Conservation (phyloP, 305 asterid species). For the Fraxinus nigra region DNA sequence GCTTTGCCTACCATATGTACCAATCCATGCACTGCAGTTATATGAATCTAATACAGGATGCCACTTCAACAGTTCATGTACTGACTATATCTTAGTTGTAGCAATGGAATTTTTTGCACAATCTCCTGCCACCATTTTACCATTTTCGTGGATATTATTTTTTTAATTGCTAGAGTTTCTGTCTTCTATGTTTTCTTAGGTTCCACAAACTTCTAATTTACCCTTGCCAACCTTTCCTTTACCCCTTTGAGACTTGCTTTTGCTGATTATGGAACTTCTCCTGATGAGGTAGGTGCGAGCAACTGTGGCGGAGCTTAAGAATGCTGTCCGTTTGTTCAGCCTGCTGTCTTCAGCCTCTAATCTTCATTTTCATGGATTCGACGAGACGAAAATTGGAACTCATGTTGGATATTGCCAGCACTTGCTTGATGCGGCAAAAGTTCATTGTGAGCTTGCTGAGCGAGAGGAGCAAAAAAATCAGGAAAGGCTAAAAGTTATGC, state of each 20-base stretch:
- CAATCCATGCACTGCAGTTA: not conserved
- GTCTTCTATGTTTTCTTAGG: not conserved
- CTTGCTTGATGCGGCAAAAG: slow-evolving; percentile 92
- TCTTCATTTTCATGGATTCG: slow-evolving; percentile 91
- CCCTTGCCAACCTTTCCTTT: slow-evolving; percentile 8
- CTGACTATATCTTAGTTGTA: not conserved
- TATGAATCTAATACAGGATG: not conserved
- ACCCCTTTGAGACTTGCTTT: not conserved
- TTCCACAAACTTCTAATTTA: not conserved
- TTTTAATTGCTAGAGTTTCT: not conserved
- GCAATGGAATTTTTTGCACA: not conserved
- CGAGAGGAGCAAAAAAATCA: slow-evolving; percentile 80
- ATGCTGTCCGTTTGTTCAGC: slow-evolving; percentile 96
- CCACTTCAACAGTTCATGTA: not conserved
- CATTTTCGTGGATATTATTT: not conserved
- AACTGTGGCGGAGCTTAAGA: slow-evolving; percentile 93
- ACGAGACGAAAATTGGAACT: slow-evolving; percentile 95
- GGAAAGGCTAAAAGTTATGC: slow-evolving; percentile 80
- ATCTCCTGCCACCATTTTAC: not conserved
- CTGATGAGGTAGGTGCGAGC: slow-evolving; percentile 59
- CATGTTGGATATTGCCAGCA: slow-evolving; percentile 97
- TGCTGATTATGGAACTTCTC: slow-evolving; percentile 13
- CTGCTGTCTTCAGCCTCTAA: slow-evolving; percentile 81
- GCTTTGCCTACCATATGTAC: not conserved
- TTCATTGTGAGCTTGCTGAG: slow-evolving; percentile 93